Conservation (phyloP, 257 asterid genomes). For the Penstemon barbatus region DNA sequence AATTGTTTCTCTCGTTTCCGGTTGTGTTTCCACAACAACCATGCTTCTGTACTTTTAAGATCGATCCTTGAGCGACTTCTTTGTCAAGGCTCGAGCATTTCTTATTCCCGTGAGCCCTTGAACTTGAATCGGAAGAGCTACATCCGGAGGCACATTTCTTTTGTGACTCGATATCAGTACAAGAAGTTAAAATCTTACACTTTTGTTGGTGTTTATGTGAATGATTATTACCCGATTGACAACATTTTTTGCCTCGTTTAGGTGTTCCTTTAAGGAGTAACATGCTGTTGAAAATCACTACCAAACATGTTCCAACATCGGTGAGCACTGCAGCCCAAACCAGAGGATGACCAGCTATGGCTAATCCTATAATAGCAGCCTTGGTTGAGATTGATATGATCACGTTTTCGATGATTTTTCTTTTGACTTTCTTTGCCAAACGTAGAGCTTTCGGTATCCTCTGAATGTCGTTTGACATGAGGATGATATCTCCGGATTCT, state of each 20-base stretch:
- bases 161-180: constrained; percentile 27
- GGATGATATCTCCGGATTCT: constrained; percentile 68
- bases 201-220: constrained; percentile 19
- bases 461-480: constrained; percentile 79
- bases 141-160: constrained; percentile 26
- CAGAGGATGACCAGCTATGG: constrained; percentile 79
- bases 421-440: constrained; percentile 50
- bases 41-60: constrained; percentile 19
- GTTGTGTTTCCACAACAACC: constrained; percentile 5
- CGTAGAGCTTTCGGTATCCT: constrained; percentile 54
- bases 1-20: not conserved
- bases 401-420: constrained; percentile 69
- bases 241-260: constrained; percentile 10
- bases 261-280: constrained; percentile 43
- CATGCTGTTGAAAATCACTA: constrained; percentile 89
- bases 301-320: constrained; percentile 78
- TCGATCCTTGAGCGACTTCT: constrained; percentile 11
- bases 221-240: constrained; percentile 13
- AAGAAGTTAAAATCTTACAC: not conserved
- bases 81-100: constrained; percentile 24
- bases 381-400: constrained; percentile 51
- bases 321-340: constrained; percentile 90
- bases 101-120: constrained; percentile 18
- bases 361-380: constrained; percentile 61
- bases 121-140: constrained; percentile 4